Evolutionary conservation across 78 protist species (phyloP).

Genomic region (Speleostelium caveatum): DNA sequence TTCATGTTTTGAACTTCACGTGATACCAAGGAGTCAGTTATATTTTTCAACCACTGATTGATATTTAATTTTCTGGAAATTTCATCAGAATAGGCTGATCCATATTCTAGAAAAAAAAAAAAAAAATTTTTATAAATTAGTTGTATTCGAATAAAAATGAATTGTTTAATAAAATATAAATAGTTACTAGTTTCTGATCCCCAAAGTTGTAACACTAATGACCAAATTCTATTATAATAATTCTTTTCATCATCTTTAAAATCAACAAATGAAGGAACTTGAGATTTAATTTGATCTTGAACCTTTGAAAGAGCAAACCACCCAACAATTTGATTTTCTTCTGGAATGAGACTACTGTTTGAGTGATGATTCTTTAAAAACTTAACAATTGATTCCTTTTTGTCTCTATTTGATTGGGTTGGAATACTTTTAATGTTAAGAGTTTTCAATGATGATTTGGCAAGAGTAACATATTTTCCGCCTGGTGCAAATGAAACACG

Average conservation of each 20-base stretch:
- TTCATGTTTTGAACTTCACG: slow-evolving; percentile 16
- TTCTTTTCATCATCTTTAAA: not conserved
- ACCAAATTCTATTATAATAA: slow-evolving; percentile 40
- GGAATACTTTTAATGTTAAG: not conserved
- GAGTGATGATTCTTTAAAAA: slow-evolving; percentile 21
- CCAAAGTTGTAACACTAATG: slow-evolving; percentile 28
- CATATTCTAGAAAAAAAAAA: not conserved
- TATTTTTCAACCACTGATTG: slow-evolving; percentile 75
- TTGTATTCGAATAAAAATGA: no score
- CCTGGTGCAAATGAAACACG: slow-evolving; percentile 60
- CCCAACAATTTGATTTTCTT: slow-evolving; percentile 7
- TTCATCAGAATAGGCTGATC: slow-evolving; percentile 5
- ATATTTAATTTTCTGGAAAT: slow-evolving; percentile 47
- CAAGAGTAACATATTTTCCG: slow-evolving; percentile 23
- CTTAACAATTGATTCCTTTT: slow-evolving; percentile 3
- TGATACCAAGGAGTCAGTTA: slow-evolving; percentile 10
- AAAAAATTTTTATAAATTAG: no score
- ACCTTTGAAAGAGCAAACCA: slow-evolving; percentile 40
- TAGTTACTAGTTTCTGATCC: no score
- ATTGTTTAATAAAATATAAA: no score
- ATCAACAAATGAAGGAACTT: not conserved
- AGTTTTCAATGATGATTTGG: not conserved
- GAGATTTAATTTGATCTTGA: slow-evolving; percentile 49
- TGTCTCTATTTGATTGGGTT: not conserved
- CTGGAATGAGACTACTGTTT: slow-evolving; percentile 19